Base-by-base conservation (phyloP, 2,329 filamentous ascomycete genomes). In the Chaetomiaceae sp. region DNA sequence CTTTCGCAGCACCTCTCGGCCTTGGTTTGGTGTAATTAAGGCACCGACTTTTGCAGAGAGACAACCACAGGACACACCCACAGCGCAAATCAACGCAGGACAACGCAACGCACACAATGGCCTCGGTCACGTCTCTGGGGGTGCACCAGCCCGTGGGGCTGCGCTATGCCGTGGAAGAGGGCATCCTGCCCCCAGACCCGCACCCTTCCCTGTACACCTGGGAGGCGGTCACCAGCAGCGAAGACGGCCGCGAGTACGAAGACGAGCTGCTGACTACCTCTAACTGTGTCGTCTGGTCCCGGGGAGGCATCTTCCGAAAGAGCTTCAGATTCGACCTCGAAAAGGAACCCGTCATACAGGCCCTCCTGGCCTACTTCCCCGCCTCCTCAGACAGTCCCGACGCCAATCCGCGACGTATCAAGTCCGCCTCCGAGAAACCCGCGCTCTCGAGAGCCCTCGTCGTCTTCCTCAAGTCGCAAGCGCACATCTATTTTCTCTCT, bases 391-490 rank as follows among this genome's bases (percentile, higher is more conserved):
- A 66, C 60, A 31, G 38, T 17, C 27, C 44, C 37, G 33, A 44
- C 4, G 42, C 53, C 20, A 42, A 53, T 38, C 3, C 33, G 5
- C 35, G 49, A 53, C 10, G 19, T 31, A 20, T 48, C 25, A 34
- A 52, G 44, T 14, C 55, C 17, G 41, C 55, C 7, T 48, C 57
- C 10, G 51, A 57, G 9, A 56, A 57, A 13, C 58, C 58, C 10
- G 51, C 58, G 0, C 66, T 81, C 20, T 78, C 79, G 37, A 78
- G 85, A 62, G 90, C 92, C 4, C 72, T 99, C 55, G 89, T 97
- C 7, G 87, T 99, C 44, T 87, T 97, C 59, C 80, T 99, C 58
- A 91, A 88, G 69, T 91, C 89, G 0, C 92, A 97, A 65, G 90
- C 89, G 19, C 92, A 97, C 65, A 82, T 99, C 58, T 95, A 91